Base-by-base conservation (phyloP, 179 eudicot species). In the Carnegiea gigantea region DNA sequence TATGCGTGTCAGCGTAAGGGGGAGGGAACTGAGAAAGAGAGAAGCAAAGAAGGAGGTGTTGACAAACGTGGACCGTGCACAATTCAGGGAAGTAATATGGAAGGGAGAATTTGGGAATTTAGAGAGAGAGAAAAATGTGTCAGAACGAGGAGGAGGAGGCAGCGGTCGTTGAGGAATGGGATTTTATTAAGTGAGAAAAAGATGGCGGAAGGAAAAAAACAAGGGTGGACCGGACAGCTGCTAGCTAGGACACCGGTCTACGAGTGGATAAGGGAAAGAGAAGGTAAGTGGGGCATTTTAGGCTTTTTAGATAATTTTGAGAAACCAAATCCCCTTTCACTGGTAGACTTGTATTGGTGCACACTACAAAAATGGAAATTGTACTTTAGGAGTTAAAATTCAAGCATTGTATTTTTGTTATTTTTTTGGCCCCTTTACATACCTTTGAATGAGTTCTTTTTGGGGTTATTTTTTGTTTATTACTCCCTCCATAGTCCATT, bases 1-100 rank as follows among this genome's bases (percentile, higher is more conserved):
- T 15, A 14, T 15, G 21, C 17, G 62, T 57, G 62, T 48, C 62
- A 15, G 20, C 62, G 20, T 57, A 3, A 51, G 18, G 57, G 57
- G 57, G 53, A 53, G 53, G 53, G 53, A 48, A 48, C 11, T 9
- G 53, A 48, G 53, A 51, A n/a, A n/a, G 82, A 68, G 79, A 15
- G 67, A 79, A 79, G 77, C 51, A 13, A 60, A 73, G 54, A 23
- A 48, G 46, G 53, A 17, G 46, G 20, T 57, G 30, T 59, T 49
- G 36, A 57, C 72, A 67, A 67, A 9, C 13, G 72, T 28, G 30
- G 2, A 9, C 26, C 1, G 38, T 28, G 72, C 40, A 13, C 18
- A 67, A 14, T 24, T 65, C 14, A 26, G 36, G 70, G 36, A 65
- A 65, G 70, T 8, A 65, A 23, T 5, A 10, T 12, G 36, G 24